Conservation (phyloP, 257 asterid species). For the Solanum bulbocastanum region DNA sequence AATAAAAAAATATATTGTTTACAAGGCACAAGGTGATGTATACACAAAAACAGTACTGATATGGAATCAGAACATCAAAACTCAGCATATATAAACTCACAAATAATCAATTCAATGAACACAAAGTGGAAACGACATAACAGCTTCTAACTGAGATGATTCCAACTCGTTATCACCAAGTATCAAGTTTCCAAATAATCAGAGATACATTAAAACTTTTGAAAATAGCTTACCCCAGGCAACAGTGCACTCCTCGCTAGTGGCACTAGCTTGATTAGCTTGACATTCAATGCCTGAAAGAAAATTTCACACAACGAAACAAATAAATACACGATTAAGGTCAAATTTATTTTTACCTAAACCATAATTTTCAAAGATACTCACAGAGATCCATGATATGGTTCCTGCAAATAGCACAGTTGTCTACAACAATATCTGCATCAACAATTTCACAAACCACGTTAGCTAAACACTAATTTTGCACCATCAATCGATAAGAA, state of each 20-base stretch:
- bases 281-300: constrained; percentile 62
- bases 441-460: background rate
- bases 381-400: constrained; percentile 87
- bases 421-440: constrained; percentile 84
- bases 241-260: constrained; percentile 71
- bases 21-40: background rate
- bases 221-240: constrained; percentile 56
- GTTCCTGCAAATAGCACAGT: constrained; percentile 80
- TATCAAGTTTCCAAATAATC: background rate
- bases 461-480: background rate
- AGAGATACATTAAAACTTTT: background rate
- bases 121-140: background rate
- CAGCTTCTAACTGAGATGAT: background rate
- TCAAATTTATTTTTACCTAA: background rate
- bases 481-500: background rate
- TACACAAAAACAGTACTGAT: background rate
- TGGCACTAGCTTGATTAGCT: constrained; percentile 72
- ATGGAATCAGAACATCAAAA: background rate
- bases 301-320: background rate
- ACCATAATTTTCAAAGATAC: background rate
- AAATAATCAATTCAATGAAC: background rate
- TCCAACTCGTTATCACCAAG: background rate
- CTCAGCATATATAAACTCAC: background rate
- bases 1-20: background rate
- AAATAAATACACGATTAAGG: background rate